These are phyloP conservation scores for Gossypium trilobum DNA, from an alignment of 441 rosid species.

Conservation along the genomic window DNA sequence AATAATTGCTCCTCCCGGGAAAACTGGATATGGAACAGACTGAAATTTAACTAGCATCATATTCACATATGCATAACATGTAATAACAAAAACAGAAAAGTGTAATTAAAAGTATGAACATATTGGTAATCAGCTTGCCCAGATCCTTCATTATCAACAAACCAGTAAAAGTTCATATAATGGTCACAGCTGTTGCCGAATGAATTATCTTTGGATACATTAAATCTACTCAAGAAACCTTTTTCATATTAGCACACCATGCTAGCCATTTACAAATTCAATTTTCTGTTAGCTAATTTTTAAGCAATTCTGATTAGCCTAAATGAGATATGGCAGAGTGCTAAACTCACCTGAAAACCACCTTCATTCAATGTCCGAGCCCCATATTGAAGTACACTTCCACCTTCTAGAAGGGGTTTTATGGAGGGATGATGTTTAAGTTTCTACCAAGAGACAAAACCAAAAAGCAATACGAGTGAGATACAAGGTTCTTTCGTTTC, in stretches of 20 bases:
- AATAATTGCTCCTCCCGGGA: slow-evolving; percentile 91
- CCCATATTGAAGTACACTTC: slow-evolving; percentile 80
- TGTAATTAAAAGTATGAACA: neutral
- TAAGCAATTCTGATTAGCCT: neutral
- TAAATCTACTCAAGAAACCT: neutral
- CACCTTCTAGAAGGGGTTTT: slow-evolving; percentile 75
- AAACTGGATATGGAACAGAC: slow-evolving; percentile 97
- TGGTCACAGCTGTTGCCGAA: neutral
- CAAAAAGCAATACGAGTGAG: slow-evolving; percentile 5
- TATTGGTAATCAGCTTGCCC: slow-evolving; percentile 3
- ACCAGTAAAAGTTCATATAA: neutral
- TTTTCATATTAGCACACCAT: neutral
- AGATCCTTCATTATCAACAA: neutral
- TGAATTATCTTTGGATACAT: neutral
- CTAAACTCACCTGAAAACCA: slow-evolving; percentile 75
- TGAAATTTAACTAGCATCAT: slow-evolving; percentile 87
- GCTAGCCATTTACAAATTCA: neutral
- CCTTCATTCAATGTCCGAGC: slow-evolving; percentile 97
- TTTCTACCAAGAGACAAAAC: slow-evolving; percentile 40
- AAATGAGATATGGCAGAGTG: neutral
- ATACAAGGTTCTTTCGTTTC: slow-evolving; percentile 13
- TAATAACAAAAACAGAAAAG: slow-evolving; percentile 11
- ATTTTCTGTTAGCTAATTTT: neutral
- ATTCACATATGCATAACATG: slow-evolving; percentile 36
- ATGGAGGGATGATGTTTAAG: slow-evolving; percentile 90